Evolutionary conservation across 2,329 filamentous ascomycete genomes (phyloP), one percentile per base, ranked within the genome.

Genomic region (Achaetomium macrosporum): DNA sequence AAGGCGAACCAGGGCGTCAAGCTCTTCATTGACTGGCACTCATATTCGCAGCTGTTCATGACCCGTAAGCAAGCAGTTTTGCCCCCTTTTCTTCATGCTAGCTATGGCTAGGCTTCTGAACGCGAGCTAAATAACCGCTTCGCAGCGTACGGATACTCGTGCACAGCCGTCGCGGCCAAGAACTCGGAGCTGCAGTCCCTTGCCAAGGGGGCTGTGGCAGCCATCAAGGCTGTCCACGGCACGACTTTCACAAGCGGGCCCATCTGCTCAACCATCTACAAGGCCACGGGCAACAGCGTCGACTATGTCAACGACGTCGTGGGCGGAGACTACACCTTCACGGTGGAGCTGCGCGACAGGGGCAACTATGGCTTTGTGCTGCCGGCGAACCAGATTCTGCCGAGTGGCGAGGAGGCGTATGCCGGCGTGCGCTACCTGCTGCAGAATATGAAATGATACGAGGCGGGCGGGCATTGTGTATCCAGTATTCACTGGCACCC

Each of bases 1-100:
- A 67, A 69, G 53, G 51, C 61, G 9, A 51, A 59, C 3, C 72
- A 77, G 55, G 78, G 79, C 1, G 69, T 85, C 39, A 77, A 79
- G 61, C 71, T 84, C 2, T 87, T 78, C 66, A 78, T 86, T 57
- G 83, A 87, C 66, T 81, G 78, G 63, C 83, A 87, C 68, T 75
- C 78, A 0, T 85, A 83, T 67, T 76, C 74, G 13, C 81, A 85
- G 55, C 70, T 79, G 39, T 75, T 83, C 53, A 72, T 79, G 49
- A 82, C 69, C 80, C 82, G 20, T 89, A 85, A 70, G 70, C n/a
- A n/a, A n/a, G n/a, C n/a, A n/a, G n/a, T n/a, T n/a, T n/a, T n/a
- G n/a, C n/a, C n/a, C n/a, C n/a, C n/a, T n/a, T n/a, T n/a, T n/a
- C n/a, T n/a, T n/a, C n/a, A n/a, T n/a, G n/a, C n/a, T n/a, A n/a